Evolutionary conservation across 805 yeast genomes (phyloP).

Genomic region (Nakazawaea holstii): DNA sequence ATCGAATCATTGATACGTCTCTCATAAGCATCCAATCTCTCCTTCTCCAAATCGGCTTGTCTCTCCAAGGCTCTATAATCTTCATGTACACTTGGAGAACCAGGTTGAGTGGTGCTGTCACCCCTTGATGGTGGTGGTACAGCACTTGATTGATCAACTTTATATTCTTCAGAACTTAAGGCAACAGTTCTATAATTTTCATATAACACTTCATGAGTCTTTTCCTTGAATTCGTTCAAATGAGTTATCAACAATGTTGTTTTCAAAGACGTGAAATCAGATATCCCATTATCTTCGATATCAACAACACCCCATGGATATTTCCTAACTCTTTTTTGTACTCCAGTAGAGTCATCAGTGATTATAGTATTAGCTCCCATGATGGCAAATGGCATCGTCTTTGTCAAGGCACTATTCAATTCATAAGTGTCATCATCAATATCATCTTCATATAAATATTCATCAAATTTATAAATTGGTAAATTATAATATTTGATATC

Average conservation of each 20-base stretch:
- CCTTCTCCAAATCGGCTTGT: constrained; percentile 85
- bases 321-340: constrained; percentile 40
- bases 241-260: constrained; percentile 79
- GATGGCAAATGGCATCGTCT: constrained; percentile 57
- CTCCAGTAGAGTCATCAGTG: constrained; percentile 30
- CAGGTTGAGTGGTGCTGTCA: neutral
- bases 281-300: constrained; percentile 58
- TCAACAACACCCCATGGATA: constrained; percentile 68
- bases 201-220: constrained; percentile 80
- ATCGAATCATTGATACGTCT: constrained; percentile 86
- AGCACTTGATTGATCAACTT: neutral
- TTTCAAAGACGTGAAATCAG: constrained; percentile 77
- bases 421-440: constrained; percentile 25
- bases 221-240: constrained; percentile 81
- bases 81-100: constrained; percentile 2
- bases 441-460: constrained; percentile 37
- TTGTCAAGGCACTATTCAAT: constrained; percentile 33
- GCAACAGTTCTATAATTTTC: constrained; percentile 89
- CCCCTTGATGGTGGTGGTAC: neutral
- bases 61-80: constrained; percentile 65
- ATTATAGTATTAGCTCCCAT: constrained; percentile 46
- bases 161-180: constrained; percentile 24
- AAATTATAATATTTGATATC: constrained; percentile 68
- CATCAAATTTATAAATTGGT: constrained; percentile 75
- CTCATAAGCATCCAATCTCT: constrained; percentile 79